Base-by-base conservation (phyloP, 306 rosid species). In the Vachellia pachyceras region DNA sequence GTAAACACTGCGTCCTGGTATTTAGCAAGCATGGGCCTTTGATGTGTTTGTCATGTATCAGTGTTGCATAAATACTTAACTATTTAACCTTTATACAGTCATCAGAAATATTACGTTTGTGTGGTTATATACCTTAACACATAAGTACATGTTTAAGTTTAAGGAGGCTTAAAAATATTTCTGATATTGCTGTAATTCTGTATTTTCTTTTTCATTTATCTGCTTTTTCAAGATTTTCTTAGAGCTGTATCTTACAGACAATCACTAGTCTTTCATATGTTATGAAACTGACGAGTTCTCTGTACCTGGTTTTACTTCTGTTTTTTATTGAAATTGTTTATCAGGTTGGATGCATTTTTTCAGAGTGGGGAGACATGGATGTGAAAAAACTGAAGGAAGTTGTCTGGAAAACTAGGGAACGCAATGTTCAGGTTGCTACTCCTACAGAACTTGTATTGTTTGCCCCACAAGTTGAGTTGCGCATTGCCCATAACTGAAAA, bases 261-360 rank as follows among this genome's bases (percentile, higher is more conserved):
- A 47, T 47, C 41, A 37, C 72, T 72, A 52, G 13, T 77, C 15
- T 39, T 66, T 63, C 22, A 61, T 35, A 57, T 23, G 47, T 35
- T 44, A 29, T 72, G 61, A 71, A 72, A n/a, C 65, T 75, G 40
- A 46, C 33, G 46, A 37, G n/a, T 67, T 75, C n/a, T 44, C 33
- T 79, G 45, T 61, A 33, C 7, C n/a, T 47, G 20, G 44, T 77
- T 64, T 69, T 20, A 35, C 46, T 25, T 75, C 69, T 63, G 18
- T 60, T 69, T 29, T 23, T 58, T 41, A 39, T 11, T 77, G 73
- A 70, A 79, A 39, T 36, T 46, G 17, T 79, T 78, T 81, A 41
- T 69, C 90, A 92, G 98, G 90, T 92, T n/a, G 98, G 96, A 79
- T 92, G 91, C 83, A 75, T 87, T 77, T 73, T 92, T 69, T 50